Percentiles rank a stretch among this genome's conserved stretches.
These are phyloP conservation scores for Triticum turgidum DNA, from an alignment of 176 grass and related monocot genomes.

Conservation along the genomic window DNA sequence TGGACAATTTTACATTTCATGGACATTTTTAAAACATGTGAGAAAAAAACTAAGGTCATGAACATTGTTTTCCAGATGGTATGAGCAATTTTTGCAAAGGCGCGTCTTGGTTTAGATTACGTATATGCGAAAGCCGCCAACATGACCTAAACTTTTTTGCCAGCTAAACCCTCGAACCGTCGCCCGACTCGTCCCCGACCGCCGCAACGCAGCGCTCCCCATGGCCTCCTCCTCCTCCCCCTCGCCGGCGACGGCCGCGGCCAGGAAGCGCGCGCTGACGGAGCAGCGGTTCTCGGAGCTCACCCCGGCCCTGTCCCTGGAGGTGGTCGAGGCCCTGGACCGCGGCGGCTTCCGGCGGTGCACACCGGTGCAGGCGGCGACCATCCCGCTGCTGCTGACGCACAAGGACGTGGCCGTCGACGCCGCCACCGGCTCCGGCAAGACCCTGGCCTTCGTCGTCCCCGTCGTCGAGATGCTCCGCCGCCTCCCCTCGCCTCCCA, in stretches of 20 bases:
- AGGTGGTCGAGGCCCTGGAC: slow-evolving; percentile 60
- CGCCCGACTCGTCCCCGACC: background rate
- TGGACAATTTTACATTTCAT: too few relatives aligned
- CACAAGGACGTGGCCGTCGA: slow-evolving; percentile 93
- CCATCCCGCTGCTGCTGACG: slow-evolving; percentile 73
- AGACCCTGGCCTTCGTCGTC: slow-evolving; percentile 88
- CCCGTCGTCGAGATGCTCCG: slow-evolving; percentile 88
- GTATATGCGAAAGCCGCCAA: background rate
- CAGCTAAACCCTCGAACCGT: slow-evolving; percentile 13
- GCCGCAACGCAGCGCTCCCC: background rate
- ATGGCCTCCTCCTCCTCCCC: slow-evolving; percentile 30
- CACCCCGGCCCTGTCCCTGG: slow-evolving; percentile 51
- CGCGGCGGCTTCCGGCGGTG: slow-evolving; percentile 65
- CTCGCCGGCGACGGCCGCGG: slow-evolving; percentile 34
- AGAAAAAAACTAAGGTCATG: too few relatives aligned
- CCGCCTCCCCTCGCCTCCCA: slow-evolving; percentile 56
- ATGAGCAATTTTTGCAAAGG: background rate
- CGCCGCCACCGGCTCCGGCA: slow-evolving; percentile 89
- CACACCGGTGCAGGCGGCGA: slow-evolving; percentile 84
- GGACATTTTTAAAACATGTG: too few relatives aligned
- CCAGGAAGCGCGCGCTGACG: slow-evolving; percentile 61
- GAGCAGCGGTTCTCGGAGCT: slow-evolving; percentile 64
- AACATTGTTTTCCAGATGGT: too few relatives aligned
- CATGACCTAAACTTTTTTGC: background rate
- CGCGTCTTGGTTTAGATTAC: background rate